Conservation (phyloP, 2,329 filamentous ascomycete genomes). For the Elsinoe australis region DNA sequence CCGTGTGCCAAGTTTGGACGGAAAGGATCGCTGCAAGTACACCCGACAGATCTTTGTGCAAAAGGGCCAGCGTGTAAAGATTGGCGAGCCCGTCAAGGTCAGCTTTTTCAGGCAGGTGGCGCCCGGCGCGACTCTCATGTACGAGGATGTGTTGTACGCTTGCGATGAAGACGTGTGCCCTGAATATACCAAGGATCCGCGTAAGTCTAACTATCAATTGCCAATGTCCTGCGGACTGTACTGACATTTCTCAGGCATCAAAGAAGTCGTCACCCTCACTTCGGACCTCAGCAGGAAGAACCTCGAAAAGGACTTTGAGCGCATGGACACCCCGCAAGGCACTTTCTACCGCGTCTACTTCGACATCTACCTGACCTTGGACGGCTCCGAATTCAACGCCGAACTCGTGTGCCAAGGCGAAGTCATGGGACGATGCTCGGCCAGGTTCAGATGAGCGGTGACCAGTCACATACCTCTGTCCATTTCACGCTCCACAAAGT, state of each 20-base stretch:
- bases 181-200: constrained; percentile 97
- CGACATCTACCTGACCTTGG: constrained; percentile 77
- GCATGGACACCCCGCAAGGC: constrained; percentile 97
- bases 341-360: constrained; percentile 77
- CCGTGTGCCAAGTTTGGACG: constrained; percentile 90
- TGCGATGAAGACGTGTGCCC: constrained; percentile 98
- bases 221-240: background rate
- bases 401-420: constrained; percentile 98
- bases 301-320: constrained; percentile 97
- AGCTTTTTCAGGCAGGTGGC: constrained; percentile 98
- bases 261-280: constrained; percentile 95
- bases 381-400: constrained; percentile 95
- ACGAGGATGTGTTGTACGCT: constrained; percentile 95
- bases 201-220: constrained; percentile 54
- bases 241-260: constrained; percentile 62
- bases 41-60: constrained; percentile 97
- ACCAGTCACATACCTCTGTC: background rate
- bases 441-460: constrained; percentile 61
- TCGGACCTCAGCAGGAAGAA: constrained; percentile 97
- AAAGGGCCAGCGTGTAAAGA: constrained; percentile 98
- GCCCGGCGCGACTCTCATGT: constrained; percentile 95
- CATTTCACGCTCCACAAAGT: background rate
- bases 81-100: constrained; percentile 96
- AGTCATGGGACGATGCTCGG: constrained; percentile 94
- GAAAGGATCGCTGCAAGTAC: constrained; percentile 97